phyloP scores from a whole-genome alignment of 805 yeast species.

The Saccharomyces cerevisiae region DNA sequence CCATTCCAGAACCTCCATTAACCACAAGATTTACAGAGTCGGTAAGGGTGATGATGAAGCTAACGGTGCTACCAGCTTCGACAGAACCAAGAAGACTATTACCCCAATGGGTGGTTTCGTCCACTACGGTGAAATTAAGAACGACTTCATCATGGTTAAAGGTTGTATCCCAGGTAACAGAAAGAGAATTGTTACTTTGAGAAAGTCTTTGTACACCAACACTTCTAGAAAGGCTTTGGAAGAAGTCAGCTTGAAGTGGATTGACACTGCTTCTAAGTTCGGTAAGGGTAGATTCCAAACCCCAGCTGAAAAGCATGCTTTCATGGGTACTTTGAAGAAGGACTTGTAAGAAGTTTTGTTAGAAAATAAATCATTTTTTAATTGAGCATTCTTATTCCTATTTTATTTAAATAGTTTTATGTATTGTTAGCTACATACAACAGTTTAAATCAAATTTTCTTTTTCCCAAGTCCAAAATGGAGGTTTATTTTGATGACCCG shows the following conservation, averaged over 20 bases:
- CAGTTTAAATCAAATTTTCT: not conserved
- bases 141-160: slow-evolving; percentile 95
- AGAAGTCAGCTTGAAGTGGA: slow-evolving; percentile 96
- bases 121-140: slow-evolving; percentile 95
- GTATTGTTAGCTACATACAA: not conserved
- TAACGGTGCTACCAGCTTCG: slow-evolving; percentile 92
- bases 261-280: slow-evolving; percentile 99
- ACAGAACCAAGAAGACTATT: slow-evolving; percentile 99
- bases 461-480: not conserved
- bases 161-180: slow-evolving; percentile 99
- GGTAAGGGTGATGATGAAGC: slow-evolving; percentile 95
- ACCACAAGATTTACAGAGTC: slow-evolving; percentile 99
- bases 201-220: slow-evolving; percentile 97
- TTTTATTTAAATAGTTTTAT: not conserved
- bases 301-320: slow-evolving; percentile 99
- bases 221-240: slow-evolving; percentile 96
- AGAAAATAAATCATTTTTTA: not conserved
- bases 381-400: not conserved
- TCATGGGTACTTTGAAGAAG: slow-evolving; percentile 99
- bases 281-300: slow-evolving; percentile 99
- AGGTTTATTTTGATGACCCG: not conserved
- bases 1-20: slow-evolving; percentile 99
- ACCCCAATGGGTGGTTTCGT: slow-evolving; percentile 99
- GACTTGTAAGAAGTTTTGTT: slow-evolving; percentile 50
- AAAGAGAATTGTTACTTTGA: slow-evolving; percentile 98